Evolutionary conservation across 2,329 filamentous ascomycete genomes (phyloP).

Genomic region (Dryadomyces quercus-mongolicae): DNA sequence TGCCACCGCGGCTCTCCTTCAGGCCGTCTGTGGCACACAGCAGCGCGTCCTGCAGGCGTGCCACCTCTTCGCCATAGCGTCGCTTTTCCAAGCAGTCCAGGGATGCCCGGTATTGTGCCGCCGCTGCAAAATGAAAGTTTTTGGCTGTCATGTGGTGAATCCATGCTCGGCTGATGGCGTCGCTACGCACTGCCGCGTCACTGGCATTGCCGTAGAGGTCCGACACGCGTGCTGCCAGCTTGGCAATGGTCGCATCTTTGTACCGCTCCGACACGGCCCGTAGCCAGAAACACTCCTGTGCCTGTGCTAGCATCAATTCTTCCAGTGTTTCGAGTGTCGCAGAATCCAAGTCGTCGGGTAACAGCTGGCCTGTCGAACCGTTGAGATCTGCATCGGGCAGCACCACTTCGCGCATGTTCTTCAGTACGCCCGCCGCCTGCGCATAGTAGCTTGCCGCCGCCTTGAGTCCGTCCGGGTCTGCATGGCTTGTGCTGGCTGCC

Average conservation of each 20-base stretch:
- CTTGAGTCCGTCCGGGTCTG: slow-evolving; percentile 66
- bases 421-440: slow-evolving; percentile 71
- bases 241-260: slow-evolving; percentile 86
- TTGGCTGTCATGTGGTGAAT: slow-evolving; percentile 97
- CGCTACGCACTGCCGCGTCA: slow-evolving; percentile 77
- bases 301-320: slow-evolving; percentile 78
- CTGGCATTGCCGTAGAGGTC: slow-evolving; percentile 79
- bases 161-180: slow-evolving; percentile 86
- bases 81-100: slow-evolving; percentile 86
- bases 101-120: slow-evolving; percentile 84
- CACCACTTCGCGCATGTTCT: slow-evolving; percentile 62
- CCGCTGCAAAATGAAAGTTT: slow-evolving; percentile 92
- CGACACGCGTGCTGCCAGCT: slow-evolving; percentile 77
- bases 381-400: slow-evolving; percentile 69
- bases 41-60: slow-evolving; percentile 70
- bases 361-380: slow-evolving; percentile 28
- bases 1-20: slow-evolving; percentile 60
- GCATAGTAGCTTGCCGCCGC: slow-evolving; percentile 83
- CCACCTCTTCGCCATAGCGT: slow-evolving; percentile 91
- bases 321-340: slow-evolving; percentile 74
- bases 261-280: slow-evolving; percentile 90
- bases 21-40: slow-evolving; percentile 75
- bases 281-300: slow-evolving; percentile 96
- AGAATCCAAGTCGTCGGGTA: slow-evolving; percentile 91
- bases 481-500: slow-evolving; percentile 68